Evolutionary conservation across 305 asterid species (phyloP), one percentile per base, ranked within the genome.

Genomic region (Solanum hybrid): DNA sequence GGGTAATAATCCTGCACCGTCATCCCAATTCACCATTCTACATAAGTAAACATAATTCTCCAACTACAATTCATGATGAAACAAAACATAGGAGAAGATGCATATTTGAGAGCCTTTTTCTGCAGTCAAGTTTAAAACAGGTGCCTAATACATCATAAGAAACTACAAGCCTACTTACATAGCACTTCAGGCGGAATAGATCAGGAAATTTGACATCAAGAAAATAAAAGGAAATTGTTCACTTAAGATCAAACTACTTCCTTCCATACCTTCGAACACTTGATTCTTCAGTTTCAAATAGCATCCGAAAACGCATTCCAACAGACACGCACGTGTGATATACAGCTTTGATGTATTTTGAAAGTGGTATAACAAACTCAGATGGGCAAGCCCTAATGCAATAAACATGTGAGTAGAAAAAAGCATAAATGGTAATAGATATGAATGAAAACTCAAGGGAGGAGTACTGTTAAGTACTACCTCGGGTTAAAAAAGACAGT

Each of bases 271-370:
- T 96, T 92, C 99, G 99, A 80, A 97, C 98, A 90, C 99, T 95
- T 40, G 99, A 97, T 95, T 97, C 99, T 92, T 97, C 99, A 51
- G 99, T 97, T 93, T 97, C 99, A 91, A 97, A 97, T 40, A 96
- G 96, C 99, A 97, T 97, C 36, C 99, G 94, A 71, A 97, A 97
- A 35, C 98, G 98, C 99, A 97, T 97, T 69, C 99, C 99, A 86
- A 97, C 98, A 12, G 99, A 97, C 89, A 97, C 95, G 7, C 98
- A 95, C 0, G 98, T 96, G 91, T 96, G 98, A 90, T 94, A 96
- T 78, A 97, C 98, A 88, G 99, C 98, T 93, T 96, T 95, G 72
- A 92, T 95, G 92, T 95, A 97, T 93, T 95, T 97, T 5, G 99
- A 93, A 86, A 96, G 96, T 64, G 98, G 97, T 89, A 95, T 95